phyloP scores from a whole-genome alignment of 371 early-diverging fungal species.

The Saksenaea vasiformis region DNA sequence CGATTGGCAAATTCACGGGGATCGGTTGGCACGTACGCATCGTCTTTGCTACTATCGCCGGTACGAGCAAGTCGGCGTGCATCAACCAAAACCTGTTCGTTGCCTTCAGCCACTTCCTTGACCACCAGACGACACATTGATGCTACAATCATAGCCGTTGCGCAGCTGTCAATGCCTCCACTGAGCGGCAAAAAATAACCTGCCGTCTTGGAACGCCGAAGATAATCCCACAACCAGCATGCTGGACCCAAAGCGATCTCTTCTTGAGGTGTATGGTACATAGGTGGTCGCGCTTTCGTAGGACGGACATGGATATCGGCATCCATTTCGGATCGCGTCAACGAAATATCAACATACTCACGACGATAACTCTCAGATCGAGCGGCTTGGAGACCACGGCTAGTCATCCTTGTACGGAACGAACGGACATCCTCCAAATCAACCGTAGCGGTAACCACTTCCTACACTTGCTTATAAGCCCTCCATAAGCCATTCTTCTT shows the following conservation, averaged over 20 bases:
- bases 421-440: conserved; percentile 91
- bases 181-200: conserved; percentile 96
- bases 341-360: conserved; percentile 56
- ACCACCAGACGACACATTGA: conserved; percentile 95
- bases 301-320: conserved; percentile 35
- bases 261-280: conserved; percentile 70
- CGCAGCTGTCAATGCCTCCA: conserved; percentile 97
- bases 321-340: conserved; percentile 54
- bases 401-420: conserved; percentile 69
- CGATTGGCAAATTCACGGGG: conserved; percentile 82
- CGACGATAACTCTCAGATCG: conserved; percentile 61
- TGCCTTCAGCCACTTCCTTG: conserved; percentile 64
- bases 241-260: conserved; percentile 95
- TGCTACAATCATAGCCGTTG: conserved; percentile 89
- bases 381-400: conserved; percentile 85
- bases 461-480: conserved; percentile 44
- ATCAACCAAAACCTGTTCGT: conserved; percentile 75
- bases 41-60: conserved; percentile 22
- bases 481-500: background rate
- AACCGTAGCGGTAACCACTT: conserved; percentile 90
- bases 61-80: conserved; percentile 69
- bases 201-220: conserved; percentile 84
- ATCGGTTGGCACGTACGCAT: conserved; percentile 72
- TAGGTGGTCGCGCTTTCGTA: conserved; percentile 29
- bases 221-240: conserved; percentile 99